Conservation (phyloP, 2,329 filamentous ascomycete species). For the Tolypocladium amazonense region DNA sequence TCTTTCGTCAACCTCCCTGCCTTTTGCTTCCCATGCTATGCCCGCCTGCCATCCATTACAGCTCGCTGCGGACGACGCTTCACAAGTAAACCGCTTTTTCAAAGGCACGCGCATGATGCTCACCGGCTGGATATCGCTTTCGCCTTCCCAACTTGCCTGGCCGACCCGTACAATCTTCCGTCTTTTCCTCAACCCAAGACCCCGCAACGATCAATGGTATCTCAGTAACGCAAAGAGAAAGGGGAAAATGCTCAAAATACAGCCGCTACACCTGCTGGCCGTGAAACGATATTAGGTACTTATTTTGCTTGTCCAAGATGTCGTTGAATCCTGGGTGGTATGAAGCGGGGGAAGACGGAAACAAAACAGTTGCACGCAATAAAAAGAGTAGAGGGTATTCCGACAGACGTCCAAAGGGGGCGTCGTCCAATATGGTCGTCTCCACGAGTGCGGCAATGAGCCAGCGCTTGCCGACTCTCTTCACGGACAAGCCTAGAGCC, state of each 20-base stretch:
- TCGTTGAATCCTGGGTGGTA: background rate
- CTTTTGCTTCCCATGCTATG: background rate
- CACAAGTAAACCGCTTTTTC: background rate
- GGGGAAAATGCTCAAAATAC: background rate
- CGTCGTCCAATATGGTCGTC: background rate
- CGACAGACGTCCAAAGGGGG: no score
- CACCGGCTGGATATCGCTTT: background rate
- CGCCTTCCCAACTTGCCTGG: background rate
- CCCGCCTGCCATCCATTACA: background rate
- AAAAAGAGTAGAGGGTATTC: background rate
- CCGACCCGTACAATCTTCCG: background rate
- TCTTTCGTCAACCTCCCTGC: background rate
- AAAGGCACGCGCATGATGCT: background rate
- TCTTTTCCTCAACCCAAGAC: background rate
- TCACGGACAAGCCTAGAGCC: background rate
- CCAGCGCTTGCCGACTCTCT: background rate
- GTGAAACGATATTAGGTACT: background rate
- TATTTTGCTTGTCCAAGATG: background rate
- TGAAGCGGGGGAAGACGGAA: no score
- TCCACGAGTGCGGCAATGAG: background rate
- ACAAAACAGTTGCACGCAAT: background rate
- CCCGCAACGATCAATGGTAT: background rate
- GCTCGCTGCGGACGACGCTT: background rate
- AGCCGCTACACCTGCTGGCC: background rate
- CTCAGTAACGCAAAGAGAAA: background rate